Percentiles rank a stretch among this genome's conserved stretches.
These are phyloP conservation scores for Emmonsia crescens DNA, from an alignment of 2,329 filamentous ascomycete genomes.

Conservation along the genomic window DNA sequence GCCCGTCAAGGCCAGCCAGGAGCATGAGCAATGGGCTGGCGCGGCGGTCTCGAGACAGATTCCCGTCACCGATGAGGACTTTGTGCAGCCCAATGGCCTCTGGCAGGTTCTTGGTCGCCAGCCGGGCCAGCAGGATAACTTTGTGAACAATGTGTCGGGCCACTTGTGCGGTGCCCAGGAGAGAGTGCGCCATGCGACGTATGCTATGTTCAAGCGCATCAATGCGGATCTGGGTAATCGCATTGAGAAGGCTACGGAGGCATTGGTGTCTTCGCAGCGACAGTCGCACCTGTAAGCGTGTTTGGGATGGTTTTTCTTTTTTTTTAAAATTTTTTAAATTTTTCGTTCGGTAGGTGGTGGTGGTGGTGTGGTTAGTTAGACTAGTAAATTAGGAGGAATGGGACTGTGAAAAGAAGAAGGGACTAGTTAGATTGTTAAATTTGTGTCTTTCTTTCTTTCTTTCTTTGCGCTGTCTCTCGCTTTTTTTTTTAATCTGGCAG, in stretches of 20 bases:
- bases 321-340: no score
- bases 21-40: slow-evolving; percentile 36
- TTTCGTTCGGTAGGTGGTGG: background rate
- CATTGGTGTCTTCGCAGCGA: slow-evolving; percentile 6
- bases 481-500: background rate
- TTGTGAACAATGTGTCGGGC: slow-evolving; percentile 48
- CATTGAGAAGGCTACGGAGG: slow-evolving; percentile 45
- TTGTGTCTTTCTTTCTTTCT: background rate
- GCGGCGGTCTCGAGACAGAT: slow-evolving; percentile 29
- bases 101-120: slow-evolving; percentile 35
- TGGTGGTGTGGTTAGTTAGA: background rate
- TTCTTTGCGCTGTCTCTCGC: no score
- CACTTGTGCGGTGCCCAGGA: slow-evolving; percentile 46
- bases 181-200: slow-evolving; percentile 47
- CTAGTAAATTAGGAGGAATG: no score
- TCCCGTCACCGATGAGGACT: slow-evolving; percentile 36
- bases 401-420: no score
- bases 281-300: slow-evolving; percentile 9
- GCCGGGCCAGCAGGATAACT: slow-evolving; percentile 50
- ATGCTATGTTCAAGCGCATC: slow-evolving; percentile 51
- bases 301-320: background rate
- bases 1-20: slow-evolving; percentile 31
- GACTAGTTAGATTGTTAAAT: background rate
- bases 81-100: slow-evolving; percentile 33
- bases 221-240: slow-evolving; percentile 42